These are phyloP conservation scores for Cucumis melo DNA, from an alignment of 306 rosid species.

Conservation along the genomic window DNA sequence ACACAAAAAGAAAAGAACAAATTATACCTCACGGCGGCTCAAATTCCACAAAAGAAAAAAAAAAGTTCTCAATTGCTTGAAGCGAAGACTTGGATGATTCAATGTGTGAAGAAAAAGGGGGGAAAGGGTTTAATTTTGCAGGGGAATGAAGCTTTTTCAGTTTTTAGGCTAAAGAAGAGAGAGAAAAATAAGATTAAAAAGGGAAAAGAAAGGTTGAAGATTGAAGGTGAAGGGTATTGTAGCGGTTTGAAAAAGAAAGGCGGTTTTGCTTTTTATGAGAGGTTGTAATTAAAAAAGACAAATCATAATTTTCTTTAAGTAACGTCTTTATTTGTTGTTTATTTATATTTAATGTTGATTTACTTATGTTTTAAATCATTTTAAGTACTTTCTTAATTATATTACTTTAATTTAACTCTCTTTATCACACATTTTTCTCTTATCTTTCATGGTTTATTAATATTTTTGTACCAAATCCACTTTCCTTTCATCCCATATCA, in stretches of 20 bases:
- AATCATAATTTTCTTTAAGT: not conserved
- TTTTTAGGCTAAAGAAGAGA: slow-evolving; percentile 1
- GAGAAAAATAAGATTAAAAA: not conserved
- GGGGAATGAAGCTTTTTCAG: not conserved
- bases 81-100: slow-evolving; percentile 30
- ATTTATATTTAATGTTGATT: not conserved
- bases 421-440: too few species aligned
- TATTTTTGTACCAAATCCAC: too few species aligned
- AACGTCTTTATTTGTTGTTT: too few species aligned
- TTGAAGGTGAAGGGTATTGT: slow-evolving; percentile 5
- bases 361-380: too few species aligned
- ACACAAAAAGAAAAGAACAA: not conserved
- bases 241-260: slow-evolving; percentile 16
- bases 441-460: too few species aligned
- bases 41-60: too few species aligned
- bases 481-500: too few species aligned
- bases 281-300: not conserved
- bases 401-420: too few species aligned
- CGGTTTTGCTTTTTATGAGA: slow-evolving; percentile 15
- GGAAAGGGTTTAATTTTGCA: slow-evolving; percentile 10
- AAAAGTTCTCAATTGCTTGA: slow-evolving; percentile 15
- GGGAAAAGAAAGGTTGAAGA: not conserved
- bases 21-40: not conserved
- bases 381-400: not conserved
- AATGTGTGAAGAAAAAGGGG: slow-evolving; percentile 13